phyloP scores from a whole-genome alignment of 306 rosid species.

The Cucurbita moschata region DNA sequence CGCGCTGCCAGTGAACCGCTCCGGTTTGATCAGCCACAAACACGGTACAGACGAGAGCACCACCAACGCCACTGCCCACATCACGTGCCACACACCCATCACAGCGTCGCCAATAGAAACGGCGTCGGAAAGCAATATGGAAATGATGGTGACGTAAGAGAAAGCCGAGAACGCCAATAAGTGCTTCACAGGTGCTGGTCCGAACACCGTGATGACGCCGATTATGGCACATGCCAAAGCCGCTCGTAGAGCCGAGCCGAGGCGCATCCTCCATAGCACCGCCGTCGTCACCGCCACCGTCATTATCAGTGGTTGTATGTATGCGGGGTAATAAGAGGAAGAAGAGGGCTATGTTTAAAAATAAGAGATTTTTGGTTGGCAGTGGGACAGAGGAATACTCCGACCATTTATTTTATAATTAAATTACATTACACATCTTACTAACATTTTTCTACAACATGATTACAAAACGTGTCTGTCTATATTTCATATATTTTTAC shows the following conservation, averaged over 20 bases:
- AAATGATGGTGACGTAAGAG: conserved; percentile 45
- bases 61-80: conserved; percentile 30
- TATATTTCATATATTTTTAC: too few species aligned
- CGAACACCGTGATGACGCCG: conserved; percentile 30
- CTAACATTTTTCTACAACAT: too few species aligned
- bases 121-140: conserved; percentile 39
- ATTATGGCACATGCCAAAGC: conserved; percentile 58
- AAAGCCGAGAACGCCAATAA: conserved; percentile 41
- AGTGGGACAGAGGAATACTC: too few species aligned
- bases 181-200: conserved; percentile 23
- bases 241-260: conserved; percentile 41
- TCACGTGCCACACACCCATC: conserved; percentile 39
- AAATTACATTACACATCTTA: too few species aligned
- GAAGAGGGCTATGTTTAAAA: too few species aligned
- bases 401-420: too few species aligned
- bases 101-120: conserved; percentile 56
- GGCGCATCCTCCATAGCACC: conserved; percentile 22
- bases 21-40: conserved; percentile 37
- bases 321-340: not conserved
- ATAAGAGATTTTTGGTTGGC: too few species aligned
- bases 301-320: not conserved
- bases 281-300: not conserved
- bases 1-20: conserved; percentile 3
- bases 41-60: conserved; percentile 19
- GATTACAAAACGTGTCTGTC: too few species aligned